Evolutionary conservation across 306 rosid genomes (phyloP).

Genomic region (Sicyos edulis): DNA sequence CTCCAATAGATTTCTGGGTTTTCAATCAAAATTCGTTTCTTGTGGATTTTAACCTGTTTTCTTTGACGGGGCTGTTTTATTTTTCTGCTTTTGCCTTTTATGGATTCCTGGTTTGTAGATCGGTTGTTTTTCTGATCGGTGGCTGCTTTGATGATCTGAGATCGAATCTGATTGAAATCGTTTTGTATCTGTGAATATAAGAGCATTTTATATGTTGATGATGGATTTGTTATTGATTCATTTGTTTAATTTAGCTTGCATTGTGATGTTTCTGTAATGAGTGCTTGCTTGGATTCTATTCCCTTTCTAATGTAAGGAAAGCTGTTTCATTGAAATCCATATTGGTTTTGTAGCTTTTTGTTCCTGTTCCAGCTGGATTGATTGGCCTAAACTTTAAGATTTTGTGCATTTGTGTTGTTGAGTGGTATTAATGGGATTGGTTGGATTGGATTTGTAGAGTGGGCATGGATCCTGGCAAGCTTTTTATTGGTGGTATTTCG

Average conservation of each 20-base stretch:
- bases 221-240: neutral
- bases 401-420: neutral
- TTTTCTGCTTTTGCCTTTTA: neutral
- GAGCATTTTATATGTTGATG: slow-evolving; percentile 3
- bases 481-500: slow-evolving; percentile 88
- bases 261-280: neutral
- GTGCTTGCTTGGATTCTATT: neutral
- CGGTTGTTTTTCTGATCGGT: slow-evolving; percentile 16
- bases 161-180: slow-evolving; percentile 17
- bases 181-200: slow-evolving; percentile 5
- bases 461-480: slow-evolving; percentile 29
- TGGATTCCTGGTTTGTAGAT: slow-evolving; percentile 14
- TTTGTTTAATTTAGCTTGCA: slow-evolving; percentile 8
- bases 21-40: slow-evolving; percentile 14
- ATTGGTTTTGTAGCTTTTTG: neutral
- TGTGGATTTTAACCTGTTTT: neutral
- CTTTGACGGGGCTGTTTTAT: neutral
- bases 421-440: neutral
- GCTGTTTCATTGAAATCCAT: neutral
- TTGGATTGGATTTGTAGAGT: slow-evolving; percentile 24
- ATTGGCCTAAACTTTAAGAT: neutral
- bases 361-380: neutral
- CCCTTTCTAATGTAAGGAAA: neutral
- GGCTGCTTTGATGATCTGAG: slow-evolving; percentile 2
- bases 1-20: slow-evolving; percentile 15